Conservation (phyloP, 2,329 filamentous ascomycete genomes). For the Daldinia eschscholtzii region DNA sequence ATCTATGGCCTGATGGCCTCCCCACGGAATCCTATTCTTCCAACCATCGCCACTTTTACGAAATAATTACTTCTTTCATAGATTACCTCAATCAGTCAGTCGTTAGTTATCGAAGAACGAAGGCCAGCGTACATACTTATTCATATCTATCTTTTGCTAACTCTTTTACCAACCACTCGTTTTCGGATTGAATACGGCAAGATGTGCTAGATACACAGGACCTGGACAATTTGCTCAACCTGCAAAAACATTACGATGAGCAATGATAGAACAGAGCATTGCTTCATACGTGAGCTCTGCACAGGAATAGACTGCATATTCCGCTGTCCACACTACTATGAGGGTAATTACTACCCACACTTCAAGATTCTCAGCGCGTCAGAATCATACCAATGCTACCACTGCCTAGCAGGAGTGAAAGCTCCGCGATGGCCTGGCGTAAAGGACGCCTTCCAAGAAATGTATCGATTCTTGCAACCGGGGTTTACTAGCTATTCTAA, state of each 20-base stretch:
- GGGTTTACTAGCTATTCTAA: neutral
- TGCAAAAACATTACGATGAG: constrained; percentile 14
- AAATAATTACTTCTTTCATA: neutral
- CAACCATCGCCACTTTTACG: neutral
- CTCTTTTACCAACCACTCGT: neutral
- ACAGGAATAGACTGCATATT: neutral
- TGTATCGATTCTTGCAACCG: neutral
- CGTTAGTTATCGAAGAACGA: neutral
- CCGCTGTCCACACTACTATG: neutral
- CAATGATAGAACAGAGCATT: neutral
- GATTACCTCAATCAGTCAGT: neutral
- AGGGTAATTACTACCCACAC: neutral
- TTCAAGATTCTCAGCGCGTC: neutral
- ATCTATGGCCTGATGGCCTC: neutral
- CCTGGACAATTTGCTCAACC: constrained; percentile 17
- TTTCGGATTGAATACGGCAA: constrained; percentile 1
- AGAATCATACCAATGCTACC: neutral
- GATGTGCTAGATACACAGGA: constrained; percentile 29
- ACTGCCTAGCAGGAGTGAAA: neutral
- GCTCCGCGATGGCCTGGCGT: too few species aligned
- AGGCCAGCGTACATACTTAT: neutral
- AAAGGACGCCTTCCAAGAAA: neutral
- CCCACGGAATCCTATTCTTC: neutral
- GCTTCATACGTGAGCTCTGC: neutral
- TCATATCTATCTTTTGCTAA: neutral